phyloP scores from a whole-genome alignment of 2,329 filamentous ascomycete genomes.

The Calonectria pseudoreteaudii region DNA sequence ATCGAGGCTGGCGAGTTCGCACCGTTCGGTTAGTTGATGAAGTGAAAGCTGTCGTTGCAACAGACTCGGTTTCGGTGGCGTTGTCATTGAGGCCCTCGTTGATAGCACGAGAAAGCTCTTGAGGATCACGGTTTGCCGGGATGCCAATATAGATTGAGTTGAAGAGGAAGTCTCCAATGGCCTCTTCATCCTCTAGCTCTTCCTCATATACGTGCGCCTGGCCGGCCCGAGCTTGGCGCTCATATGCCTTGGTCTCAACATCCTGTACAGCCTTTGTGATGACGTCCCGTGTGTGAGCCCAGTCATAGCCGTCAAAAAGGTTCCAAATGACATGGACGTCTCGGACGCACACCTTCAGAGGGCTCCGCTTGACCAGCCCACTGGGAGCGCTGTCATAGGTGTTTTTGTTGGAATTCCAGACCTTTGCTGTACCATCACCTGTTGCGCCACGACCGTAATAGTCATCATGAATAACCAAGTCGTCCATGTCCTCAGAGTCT shows the following conservation, averaged over 20 bases:
- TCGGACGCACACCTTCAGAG: constrained; percentile 81
- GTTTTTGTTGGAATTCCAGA: constrained; percentile 84
- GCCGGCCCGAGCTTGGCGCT: constrained; percentile 72
- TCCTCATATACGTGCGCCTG: constrained; percentile 72
- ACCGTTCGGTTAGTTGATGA: constrained; percentile 65
- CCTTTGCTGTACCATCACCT: constrained; percentile 75
- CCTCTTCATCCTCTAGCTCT: constrained; percentile 83
- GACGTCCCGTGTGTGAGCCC: constrained; percentile 86
- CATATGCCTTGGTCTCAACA: constrained; percentile 84
- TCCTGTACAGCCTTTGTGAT: constrained; percentile 91
- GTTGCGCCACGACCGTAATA: constrained; percentile 77
- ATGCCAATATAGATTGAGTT: constrained; percentile 99
- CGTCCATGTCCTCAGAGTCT: constrained; percentile 65
- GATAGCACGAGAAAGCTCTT: constrained; percentile 84
- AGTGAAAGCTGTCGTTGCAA: constrained; percentile 80
- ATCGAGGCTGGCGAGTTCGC: constrained; percentile 54
- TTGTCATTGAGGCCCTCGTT: constrained; percentile 90
- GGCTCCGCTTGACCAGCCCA: constrained; percentile 71
- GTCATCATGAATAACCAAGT: constrained; percentile 81
- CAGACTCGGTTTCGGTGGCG: constrained; percentile 88
- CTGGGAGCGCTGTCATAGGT: constrained; percentile 76
- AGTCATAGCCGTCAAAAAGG: constrained; percentile 97
- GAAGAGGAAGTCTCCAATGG: constrained; percentile 95
- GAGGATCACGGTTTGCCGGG: constrained; percentile 85
- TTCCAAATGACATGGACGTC: constrained; percentile 98